phyloP scores from a whole-genome alignment of 345 rosid genomes.

The Citrus sp. region DNA sequence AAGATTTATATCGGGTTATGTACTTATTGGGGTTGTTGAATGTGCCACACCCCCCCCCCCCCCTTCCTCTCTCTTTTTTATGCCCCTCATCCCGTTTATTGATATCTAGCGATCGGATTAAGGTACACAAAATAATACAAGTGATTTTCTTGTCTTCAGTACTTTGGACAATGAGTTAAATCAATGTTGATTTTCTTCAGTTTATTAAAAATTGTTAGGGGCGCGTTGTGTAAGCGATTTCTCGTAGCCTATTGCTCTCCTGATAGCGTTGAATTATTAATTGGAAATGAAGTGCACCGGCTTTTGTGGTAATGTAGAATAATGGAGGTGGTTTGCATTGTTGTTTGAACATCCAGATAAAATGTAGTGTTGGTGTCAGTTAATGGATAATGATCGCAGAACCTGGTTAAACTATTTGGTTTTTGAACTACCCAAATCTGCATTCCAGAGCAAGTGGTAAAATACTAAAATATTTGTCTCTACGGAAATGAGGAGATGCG shows the following conservation, averaged over 20 bases:
- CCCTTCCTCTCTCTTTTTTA: rapidly evolving
- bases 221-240: not conserved
- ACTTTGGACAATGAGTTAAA: not conserved
- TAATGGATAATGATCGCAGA: not conserved
- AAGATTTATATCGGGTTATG: slow-evolving; percentile 1
- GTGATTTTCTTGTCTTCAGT: not conserved
- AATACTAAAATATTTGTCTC: too few relatives aligned
- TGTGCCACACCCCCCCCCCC: rapidly evolving
- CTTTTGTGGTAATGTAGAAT: not conserved
- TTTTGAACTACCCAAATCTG: not conserved
- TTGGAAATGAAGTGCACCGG: too few relatives aligned
- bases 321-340: not conserved
- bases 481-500: too few relatives aligned
- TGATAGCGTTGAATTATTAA: not conserved
- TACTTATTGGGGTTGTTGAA: not conserved
- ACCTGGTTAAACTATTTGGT: not conserved
- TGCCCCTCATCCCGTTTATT: not conserved
- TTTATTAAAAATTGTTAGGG: too few relatives aligned
- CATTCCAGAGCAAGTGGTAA: not conserved
- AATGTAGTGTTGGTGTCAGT: not conserved
- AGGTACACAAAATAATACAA: not conserved
- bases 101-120: not conserved
- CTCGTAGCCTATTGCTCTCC: not conserved
- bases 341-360: not conserved
- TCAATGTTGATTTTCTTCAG: not conserved